Evolutionary conservation across 805 yeast genomes (phyloP).

Genomic region (Candida corydali): DNA sequence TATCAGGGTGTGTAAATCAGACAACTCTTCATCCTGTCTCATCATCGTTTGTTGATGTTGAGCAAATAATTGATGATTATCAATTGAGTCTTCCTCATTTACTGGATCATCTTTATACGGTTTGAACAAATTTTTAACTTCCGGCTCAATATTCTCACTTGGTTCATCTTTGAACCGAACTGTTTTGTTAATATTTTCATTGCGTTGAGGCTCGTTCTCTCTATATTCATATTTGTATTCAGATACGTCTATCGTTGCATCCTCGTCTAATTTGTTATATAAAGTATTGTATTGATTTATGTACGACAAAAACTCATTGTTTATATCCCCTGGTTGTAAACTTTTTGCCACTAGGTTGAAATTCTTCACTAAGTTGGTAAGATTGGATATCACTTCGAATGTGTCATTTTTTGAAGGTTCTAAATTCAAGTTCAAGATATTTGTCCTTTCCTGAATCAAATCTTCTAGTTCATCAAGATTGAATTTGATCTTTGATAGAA

Average conservation of each 20-base stretch:
- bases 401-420: constrained; percentile 38
- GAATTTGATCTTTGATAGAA: constrained; percentile 8
- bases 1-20: constrained; percentile 29
- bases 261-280: constrained; percentile 17
- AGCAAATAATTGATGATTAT: constrained; percentile 39
- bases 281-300: constrained; percentile 16
- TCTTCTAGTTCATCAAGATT: constrained; percentile 17
- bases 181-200: constrained; percentile 9
- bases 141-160: constrained; percentile 18
- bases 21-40: constrained; percentile 35
- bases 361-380: constrained; percentile 23
- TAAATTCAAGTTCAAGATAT: constrained; percentile 24
- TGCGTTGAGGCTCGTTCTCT: not conserved
- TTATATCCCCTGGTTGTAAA: constrained; percentile 9
- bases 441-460: constrained; percentile 30
- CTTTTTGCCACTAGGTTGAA: constrained; percentile 26
- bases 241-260: constrained; percentile 24
- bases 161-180: constrained; percentile 37
- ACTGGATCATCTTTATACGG: constrained; percentile 33
- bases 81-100: not conserved
- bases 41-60: constrained; percentile 38
- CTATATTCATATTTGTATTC: constrained; percentile 23
- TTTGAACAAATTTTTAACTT: constrained; percentile 34
- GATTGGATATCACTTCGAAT: constrained; percentile 27
- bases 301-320: constrained; percentile 9